Evolutionary conservation across 176 grass and related monocot genomes (phyloP).

Genomic region (Zoysia pacifica): DNA sequence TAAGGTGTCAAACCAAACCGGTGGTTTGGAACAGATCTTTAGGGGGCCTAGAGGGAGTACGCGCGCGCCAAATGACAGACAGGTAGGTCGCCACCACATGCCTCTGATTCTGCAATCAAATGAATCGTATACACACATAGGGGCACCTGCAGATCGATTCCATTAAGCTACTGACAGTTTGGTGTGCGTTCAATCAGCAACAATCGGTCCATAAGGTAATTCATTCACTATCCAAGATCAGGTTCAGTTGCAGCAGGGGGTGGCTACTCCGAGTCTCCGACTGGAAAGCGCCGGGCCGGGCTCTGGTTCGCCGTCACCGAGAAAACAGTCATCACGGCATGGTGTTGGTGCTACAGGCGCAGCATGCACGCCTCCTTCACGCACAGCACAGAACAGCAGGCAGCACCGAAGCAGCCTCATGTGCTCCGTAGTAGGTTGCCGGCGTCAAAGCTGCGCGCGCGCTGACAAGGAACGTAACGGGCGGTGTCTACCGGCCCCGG

Average conservation of each 20-base stretch:
- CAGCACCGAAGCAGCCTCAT: no score
- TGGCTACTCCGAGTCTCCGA: no score
- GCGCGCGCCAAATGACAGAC: conserved; percentile 11
- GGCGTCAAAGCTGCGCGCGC: neutral
- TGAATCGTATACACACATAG: neutral
- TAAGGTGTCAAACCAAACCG: conserved; percentile 25
- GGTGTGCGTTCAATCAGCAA: no score
- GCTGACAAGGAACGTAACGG: neutral
- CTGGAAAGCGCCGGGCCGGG: no score
- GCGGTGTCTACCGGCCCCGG: no score
- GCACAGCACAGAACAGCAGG: neutral
- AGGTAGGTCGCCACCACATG: neutral
- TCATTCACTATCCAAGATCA: no score
- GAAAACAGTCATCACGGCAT: neutral
- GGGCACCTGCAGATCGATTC: neutral
- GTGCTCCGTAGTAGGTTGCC: neutral
- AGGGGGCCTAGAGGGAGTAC: neutral
- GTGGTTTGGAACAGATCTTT: conserved; percentile 15
- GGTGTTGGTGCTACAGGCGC: neutral
- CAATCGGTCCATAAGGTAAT: no score
- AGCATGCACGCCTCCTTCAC: neutral
- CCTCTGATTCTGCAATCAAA: conserved; percentile 33
- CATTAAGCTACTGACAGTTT: neutral
- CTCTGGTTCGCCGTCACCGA: no score
- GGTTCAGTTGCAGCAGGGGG: no score